A percentile compares a stretch with the other conserved stretches of the same genome.
Conservation (phyloP, 495 filamentous ascomycete species). For the Podospora pseudocomata region DNA sequence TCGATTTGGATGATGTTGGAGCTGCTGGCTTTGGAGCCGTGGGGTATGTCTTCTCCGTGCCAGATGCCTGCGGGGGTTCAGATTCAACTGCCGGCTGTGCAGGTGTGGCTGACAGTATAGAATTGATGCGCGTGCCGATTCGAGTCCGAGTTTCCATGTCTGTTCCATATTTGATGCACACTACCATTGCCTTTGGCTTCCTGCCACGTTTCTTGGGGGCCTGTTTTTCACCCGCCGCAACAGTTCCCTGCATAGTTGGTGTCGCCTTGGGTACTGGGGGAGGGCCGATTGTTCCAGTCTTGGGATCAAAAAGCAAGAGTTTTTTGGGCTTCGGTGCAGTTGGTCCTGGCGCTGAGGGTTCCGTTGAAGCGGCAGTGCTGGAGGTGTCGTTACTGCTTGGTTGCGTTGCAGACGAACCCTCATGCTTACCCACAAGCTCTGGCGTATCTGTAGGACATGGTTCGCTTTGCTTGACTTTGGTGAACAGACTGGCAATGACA, state of each 20-base stretch:
- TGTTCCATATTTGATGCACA: conserved; percentile 36
- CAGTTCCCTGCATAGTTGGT: not conserved
- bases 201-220: conserved; percentile 8
- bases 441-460: too few relatives aligned
- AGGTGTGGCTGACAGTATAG: conserved; percentile 25
- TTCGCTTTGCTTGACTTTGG: not conserved
- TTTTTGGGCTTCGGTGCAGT: conserved; percentile 38
- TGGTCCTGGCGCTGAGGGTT: conserved; percentile 41
- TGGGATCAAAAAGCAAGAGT: conserved; percentile 45
- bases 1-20: conserved; percentile 49
- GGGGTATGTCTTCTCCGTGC: not conserved
- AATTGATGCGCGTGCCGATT: conserved; percentile 35
- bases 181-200: conserved; percentile 22
- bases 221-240: conserved; percentile 8
- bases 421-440: too few relatives aligned
- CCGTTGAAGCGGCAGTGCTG: conserved; percentile 21
- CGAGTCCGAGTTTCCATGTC: conserved; percentile 31
- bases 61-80: conserved; percentile 15
- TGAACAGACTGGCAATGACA: not conserved
- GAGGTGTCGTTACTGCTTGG: not conserved
- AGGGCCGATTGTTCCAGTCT: conserved; percentile 54
- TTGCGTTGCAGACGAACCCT: not conserved
- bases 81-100: conserved; percentile 12
- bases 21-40: conserved; percentile 5
- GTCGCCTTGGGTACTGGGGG: conserved; percentile 40